Percentiles rank a stretch among this genome's conserved stretches.
These are phyloP conservation scores for Yamadazyma ubonensis DNA, from an alignment of 805 yeast species.

Conservation along the genomic window DNA sequence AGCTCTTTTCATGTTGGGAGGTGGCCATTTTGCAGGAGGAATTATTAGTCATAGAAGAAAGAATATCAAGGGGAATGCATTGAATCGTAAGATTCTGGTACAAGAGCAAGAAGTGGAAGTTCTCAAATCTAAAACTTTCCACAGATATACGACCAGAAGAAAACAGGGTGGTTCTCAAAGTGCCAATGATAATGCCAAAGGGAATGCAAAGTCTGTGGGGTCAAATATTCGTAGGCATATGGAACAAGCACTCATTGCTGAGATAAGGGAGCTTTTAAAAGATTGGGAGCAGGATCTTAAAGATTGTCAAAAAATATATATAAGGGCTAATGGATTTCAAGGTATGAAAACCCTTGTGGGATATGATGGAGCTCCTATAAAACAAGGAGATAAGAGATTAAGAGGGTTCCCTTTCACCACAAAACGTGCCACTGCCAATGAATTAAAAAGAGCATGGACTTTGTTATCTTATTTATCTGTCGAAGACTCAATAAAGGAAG, in stretches of 20 bases:
- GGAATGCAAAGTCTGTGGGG: conserved; percentile 96
- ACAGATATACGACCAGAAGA: conserved; percentile 91
- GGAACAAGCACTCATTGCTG: conserved; percentile 77
- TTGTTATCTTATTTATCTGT: conserved; percentile 62
- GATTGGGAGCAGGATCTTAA: conserved; percentile 63
- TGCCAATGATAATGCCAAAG: conserved; percentile 86
- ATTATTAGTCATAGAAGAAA: conserved; percentile 71
- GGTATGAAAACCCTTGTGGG: conserved; percentile 66
- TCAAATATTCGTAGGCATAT: conserved; percentile 85
- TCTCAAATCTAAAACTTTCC: conserved; percentile 80
- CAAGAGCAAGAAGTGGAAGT: conserved; percentile 64
- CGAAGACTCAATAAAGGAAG: conserved; percentile 53
- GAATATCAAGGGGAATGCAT: conserved; percentile 53
- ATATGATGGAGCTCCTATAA: conserved; percentile 56
- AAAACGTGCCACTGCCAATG: conserved; percentile 77
- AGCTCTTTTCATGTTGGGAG: conserved; percentile 90
- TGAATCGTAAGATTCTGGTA: conserved; percentile 44
- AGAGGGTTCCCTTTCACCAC: conserved; percentile 86
- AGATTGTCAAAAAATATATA: conserved; percentile 67
- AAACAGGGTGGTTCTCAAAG: conserved; percentile 98
- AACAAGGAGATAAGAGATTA: conserved; percentile 58
- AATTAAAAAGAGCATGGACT: conserved; percentile 81
- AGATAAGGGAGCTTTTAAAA: conserved; percentile 65
- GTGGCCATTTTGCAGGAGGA: conserved; percentile 98
- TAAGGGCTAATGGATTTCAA: conserved; percentile 75